These are phyloP conservation scores for Tilletia horrida DNA, from an alignment of 1,284 basidiomycete species.

Conservation along the genomic window DNA sequence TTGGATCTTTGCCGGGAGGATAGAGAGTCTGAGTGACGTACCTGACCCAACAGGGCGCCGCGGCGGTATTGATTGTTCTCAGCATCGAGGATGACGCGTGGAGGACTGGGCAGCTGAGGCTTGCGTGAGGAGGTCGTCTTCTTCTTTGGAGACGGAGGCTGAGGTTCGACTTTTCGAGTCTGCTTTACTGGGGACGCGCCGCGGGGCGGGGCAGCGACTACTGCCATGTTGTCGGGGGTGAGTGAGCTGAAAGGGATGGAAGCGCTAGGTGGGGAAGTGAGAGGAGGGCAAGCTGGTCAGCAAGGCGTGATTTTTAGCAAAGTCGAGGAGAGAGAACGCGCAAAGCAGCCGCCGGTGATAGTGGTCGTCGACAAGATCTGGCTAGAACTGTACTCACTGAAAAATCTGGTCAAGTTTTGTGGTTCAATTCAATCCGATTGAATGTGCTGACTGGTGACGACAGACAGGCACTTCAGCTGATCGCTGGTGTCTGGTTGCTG, in stretches of 20 bases:
- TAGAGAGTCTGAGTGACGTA: slow-evolving; percentile 20
- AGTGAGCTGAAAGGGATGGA: no score
- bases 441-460: no score
- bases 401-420: no score
- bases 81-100: slow-evolving; percentile 45
- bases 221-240: neutral
- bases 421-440: no score
- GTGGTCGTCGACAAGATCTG: no score
- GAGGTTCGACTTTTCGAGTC: slow-evolving; percentile 12
- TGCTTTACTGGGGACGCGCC: slow-evolving; percentile 14
- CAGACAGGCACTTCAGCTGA: no score
- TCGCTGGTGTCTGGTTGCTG: no score
- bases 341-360: no score
- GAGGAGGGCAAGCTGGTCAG: no score
- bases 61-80: slow-evolving; percentile 38
- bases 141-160: slow-evolving; percentile 18
- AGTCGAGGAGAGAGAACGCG: neutral
- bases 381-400: no score
- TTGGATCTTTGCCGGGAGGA: neutral
- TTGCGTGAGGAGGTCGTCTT: slow-evolving; percentile 24
- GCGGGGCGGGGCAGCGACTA: neutral
- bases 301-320: neutral
- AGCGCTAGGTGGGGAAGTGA: no score
- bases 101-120: slow-evolving; percentile 44
- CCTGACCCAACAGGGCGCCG: slow-evolving; percentile 44